phyloP scores from a whole-genome alignment of 495 filamentous ascomycete species.

The Paragyromitra xinjiangensis region DNA sequence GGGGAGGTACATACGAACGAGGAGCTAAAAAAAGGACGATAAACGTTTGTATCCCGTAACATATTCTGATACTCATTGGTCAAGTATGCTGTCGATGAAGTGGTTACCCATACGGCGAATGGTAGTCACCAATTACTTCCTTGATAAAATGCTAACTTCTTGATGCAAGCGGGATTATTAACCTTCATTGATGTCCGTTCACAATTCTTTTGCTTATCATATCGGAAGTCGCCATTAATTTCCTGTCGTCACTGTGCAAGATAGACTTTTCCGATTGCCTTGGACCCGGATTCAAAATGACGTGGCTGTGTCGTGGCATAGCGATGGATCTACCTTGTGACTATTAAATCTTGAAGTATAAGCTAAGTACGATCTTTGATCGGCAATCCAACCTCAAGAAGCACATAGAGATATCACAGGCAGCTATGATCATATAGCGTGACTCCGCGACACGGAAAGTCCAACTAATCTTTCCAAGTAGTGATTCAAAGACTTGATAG shows the following conservation, averaged over 20 bases:
- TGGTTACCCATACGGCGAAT: constrained; percentile 40
- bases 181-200: constrained; percentile 11
- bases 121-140: constrained; percentile 23
- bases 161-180: constrained; percentile 31
- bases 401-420: constrained; percentile 17
- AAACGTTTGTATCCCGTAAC: constrained; percentile 38
- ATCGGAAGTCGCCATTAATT: constrained; percentile 44
- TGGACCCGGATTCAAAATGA: constrained; percentile 47
- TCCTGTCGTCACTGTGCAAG: constrained; percentile 21
- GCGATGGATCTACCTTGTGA: constrained; percentile 48
- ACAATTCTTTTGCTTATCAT: constrained; percentile 33
- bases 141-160: constrained; percentile 15
- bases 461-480: background rate
- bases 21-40: constrained; percentile 50
- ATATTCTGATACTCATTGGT: constrained; percentile 30
- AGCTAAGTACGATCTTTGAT: constrained; percentile 52
- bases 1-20: constrained; percentile 32
- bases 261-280: constrained; percentile 51
- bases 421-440: constrained; percentile 20
- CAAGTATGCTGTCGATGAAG: constrained; percentile 29
- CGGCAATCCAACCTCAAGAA: constrained; percentile 29
- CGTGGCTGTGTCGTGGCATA: constrained; percentile 51
- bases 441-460: background rate
- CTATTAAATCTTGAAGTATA: constrained; percentile 45
- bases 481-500: background rate